Evolutionary conservation across 108 stramenopile genomes (phyloP), one percentile per base, ranked within the genome.

Genomic region (Stephanodiscus triporus): DNA sequence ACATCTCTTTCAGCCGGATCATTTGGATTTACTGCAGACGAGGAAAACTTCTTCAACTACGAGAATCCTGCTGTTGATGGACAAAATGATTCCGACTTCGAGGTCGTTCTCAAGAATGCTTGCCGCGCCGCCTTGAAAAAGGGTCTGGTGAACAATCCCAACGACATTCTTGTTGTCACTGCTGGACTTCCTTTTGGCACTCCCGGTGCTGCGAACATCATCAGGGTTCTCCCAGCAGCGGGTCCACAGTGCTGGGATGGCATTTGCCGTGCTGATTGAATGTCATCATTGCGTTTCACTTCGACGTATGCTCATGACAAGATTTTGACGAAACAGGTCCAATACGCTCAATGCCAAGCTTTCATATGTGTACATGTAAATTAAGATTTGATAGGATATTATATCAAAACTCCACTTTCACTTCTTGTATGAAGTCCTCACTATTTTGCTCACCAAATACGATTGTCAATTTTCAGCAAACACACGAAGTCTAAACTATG

Each of bases 241-340:
- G 97, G 97, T 14, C 97, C 97, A 34, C 83, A 84, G 26, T 95
- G 95, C 68, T 95, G 95, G 95, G 90, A 94, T 66, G 84, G 84
- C 11, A 29, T 73, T 54, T 86, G 86, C 66, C 64, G 71, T 20
- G 55, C 45, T 9, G 83, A 84, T 36, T 66, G 42, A 36, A 51
- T 57, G 43, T 16, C 43, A 45, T 14, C 43, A 13, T 14, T 3
- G 40, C 1, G 14, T 45, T 45, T 14, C 43, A 40, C 14, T 45
- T 1, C 14, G 43, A 16, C 43, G 14, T 45, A 16, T 45, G 16
- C 43, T 45, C 14, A 3, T 45, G 43, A 16, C 16, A 14, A 45
- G 43, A 45, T 45, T 45, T 2, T 14, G 43, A 59, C 26, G 53
- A 54, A 54, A 26, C 9, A 54, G 16, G 53, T 45, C 43, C 43